Evolutionary conservation across 257 asterid genomes (phyloP).

Genomic region (Solanum tacnaense): DNA sequence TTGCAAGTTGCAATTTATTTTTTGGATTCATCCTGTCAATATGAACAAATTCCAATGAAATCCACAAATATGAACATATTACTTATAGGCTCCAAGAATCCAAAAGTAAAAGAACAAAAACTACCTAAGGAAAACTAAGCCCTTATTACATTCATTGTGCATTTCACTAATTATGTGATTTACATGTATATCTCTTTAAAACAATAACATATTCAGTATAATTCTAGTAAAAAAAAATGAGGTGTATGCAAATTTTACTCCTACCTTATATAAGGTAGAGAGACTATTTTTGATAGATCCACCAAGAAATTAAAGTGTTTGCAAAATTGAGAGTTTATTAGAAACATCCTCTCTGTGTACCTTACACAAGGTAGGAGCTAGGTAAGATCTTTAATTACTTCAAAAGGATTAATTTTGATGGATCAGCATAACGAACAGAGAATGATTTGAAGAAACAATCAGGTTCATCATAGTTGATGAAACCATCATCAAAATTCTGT

Average conservation of each 20-base stretch:
- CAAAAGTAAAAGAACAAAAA: not conserved
- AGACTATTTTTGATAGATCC: not conserved
- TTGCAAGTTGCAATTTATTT: not conserved
- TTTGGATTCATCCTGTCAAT: not conserved
- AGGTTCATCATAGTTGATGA: not conserved
- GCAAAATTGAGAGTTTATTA: not conserved
- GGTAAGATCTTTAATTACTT: not conserved
- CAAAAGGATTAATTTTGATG: not conserved
- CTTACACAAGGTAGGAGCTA: not conserved
- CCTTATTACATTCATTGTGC: not conserved
- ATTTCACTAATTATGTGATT: not conserved
- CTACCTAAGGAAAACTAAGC: not conserved
- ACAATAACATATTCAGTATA: accelerated
- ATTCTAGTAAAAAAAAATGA: not conserved
- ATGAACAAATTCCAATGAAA: not conserved
- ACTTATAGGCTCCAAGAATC: not conserved
- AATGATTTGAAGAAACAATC: slow-evolving; percentile 8
- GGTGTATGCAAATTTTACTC: not conserved
- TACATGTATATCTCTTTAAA: not conserved
- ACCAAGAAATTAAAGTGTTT: not conserved
- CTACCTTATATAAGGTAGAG: not conserved
- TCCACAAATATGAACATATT: not conserved
- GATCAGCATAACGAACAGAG: slow-evolving; percentile 13
- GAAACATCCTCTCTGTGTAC: not conserved
- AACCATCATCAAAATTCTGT: slow-evolving; percentile 16